Evolutionary conservation across 2,329 filamentous ascomycete genomes (phyloP).

Genomic region (Beauveria varroae): DNA sequence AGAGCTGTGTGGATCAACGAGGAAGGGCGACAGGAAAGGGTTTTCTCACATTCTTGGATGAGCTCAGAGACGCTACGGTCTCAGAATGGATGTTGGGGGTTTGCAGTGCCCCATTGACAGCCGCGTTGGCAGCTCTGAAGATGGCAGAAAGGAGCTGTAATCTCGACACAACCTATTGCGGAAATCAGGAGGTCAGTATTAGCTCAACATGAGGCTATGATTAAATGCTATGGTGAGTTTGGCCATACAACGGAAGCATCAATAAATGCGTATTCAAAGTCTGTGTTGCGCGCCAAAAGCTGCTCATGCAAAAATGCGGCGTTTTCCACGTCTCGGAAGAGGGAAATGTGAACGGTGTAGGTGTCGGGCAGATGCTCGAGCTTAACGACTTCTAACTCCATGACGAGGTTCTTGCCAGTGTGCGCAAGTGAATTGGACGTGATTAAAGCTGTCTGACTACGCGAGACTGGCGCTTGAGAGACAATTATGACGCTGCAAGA

Average conservation of each 20-base stretch:
- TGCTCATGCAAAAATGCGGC: constrained; percentile 71
- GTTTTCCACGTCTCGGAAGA: constrained; percentile 74
- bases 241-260: constrained; percentile 67
- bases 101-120: constrained; percentile 54
- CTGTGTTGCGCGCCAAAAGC: constrained; percentile 72
- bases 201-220: not conserved
- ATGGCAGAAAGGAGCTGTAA: constrained; percentile 67
- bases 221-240: not conserved
- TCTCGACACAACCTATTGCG: constrained; percentile 55
- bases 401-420: constrained; percentile 12
- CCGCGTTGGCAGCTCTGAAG: constrained; percentile 67
- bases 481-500: not conserved
- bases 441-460: no score
- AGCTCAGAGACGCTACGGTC: constrained; percentile 71
- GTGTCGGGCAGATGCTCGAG: constrained; percentile 68
- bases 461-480: not conserved
- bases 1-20: not conserved
- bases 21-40: not conserved
- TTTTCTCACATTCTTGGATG: constrained; percentile 66
- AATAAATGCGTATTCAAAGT: constrained; percentile 90
- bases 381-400: constrained; percentile 53
- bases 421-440: not conserved
- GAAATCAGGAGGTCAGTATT: not conserved
- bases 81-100: constrained; percentile 87
- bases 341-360: constrained; percentile 61